A percentile compares a stretch with the other conserved stretches of the same genome.
Evolutionary conservation across 2,329 filamentous ascomycete genomes (phyloP).

Genomic region (Sporothrix humicola): DNA sequence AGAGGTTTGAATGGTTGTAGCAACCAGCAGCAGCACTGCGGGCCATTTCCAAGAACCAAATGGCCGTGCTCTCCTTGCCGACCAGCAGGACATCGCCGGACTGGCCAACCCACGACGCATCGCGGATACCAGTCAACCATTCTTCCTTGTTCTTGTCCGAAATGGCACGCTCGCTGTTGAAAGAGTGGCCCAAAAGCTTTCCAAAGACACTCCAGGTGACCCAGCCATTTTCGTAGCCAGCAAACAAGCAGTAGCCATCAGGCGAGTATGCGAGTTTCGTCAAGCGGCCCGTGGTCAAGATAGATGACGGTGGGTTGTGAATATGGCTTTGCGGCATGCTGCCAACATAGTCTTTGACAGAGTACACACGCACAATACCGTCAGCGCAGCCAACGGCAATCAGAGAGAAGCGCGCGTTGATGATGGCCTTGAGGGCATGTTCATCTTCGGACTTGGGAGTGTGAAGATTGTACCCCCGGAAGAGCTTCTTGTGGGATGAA

Average conservation of each 20-base stretch:
- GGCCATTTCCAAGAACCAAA: constrained; percentile 91
- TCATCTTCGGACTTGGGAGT: constrained; percentile 64
- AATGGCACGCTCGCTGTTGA: constrained; percentile 69
- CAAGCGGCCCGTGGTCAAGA: constrained; percentile 69
- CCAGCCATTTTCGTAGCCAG: constrained; percentile 91
- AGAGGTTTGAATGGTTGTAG: constrained; percentile 89
- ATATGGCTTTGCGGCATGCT: constrained; percentile 88
- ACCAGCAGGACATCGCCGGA: constrained; percentile 85
- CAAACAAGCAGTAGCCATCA: constrained; percentile 95
- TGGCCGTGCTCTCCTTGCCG: constrained; percentile 70
- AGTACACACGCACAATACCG: constrained; percentile 86
- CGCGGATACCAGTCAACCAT: constrained; percentile 80
- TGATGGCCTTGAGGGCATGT: constrained; percentile 74
- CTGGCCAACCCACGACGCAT: constrained; percentile 84
- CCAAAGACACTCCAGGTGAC: constrained; percentile 97
- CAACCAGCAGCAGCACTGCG: constrained; percentile 92
- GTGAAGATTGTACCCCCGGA: constrained; percentile 92
- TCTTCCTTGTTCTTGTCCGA: constrained; percentile 73
- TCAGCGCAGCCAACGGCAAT: constrained; percentile 84
- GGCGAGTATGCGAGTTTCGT: constrained; percentile 85
- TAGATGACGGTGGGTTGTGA: constrained; percentile 72
- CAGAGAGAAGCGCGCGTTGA: constrained; percentile 94
- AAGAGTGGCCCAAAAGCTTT: constrained; percentile 84
- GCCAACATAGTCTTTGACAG: constrained; percentile 87
- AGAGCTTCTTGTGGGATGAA: constrained; percentile 66